Evolutionary conservation across 331 rosid species (phyloP).

Genomic region (Prunus yedoensis): DNA sequence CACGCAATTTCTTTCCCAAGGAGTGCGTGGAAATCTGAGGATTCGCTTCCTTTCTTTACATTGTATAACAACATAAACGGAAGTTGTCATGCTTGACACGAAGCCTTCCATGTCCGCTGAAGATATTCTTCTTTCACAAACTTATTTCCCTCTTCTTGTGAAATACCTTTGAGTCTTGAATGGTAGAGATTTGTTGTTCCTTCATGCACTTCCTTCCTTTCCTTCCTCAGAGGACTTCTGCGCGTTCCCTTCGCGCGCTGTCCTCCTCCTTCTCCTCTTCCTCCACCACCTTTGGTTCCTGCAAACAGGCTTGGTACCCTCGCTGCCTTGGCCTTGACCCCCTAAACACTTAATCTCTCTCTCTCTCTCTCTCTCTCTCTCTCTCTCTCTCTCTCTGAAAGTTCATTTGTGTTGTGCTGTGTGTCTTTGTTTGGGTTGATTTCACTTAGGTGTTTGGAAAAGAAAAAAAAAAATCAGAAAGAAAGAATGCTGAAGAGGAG

Average conservation of each 20-base stretch:
- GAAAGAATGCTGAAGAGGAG: conserved; percentile 26
- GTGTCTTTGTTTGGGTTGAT: conserved; percentile 18
- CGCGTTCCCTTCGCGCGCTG: conserved; percentile 20
- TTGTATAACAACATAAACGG: neutral
- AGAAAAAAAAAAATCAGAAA: neutral
- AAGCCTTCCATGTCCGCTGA: neutral
- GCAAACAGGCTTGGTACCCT: conserved; percentile 42
- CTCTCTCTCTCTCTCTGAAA: neutral
- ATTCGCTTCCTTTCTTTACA: neutral
- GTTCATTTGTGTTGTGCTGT: neutral
- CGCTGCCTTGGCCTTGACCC: conserved; percentile 57
- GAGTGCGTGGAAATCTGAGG: neutral
- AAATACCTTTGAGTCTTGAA: conserved; percentile 7
- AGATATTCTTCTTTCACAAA: neutral
- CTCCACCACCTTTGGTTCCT: conserved; percentile 30
- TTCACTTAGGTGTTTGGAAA: neutral
- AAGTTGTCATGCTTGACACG: neutral
- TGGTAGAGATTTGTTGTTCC: conserved; percentile 19
- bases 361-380: neutral
- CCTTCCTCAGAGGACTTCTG: conserved; percentile 8
- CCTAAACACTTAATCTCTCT: conserved; percentile 8
- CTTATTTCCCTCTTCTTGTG: neutral
- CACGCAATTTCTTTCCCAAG: too few relatives aligned
- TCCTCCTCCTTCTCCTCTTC: conserved; percentile 19
- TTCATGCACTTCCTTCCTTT: conserved; percentile 35